phyloP scores from a whole-genome alignment of 2,329 filamentous ascomycete species.

The Stachybotrys elegans region DNA sequence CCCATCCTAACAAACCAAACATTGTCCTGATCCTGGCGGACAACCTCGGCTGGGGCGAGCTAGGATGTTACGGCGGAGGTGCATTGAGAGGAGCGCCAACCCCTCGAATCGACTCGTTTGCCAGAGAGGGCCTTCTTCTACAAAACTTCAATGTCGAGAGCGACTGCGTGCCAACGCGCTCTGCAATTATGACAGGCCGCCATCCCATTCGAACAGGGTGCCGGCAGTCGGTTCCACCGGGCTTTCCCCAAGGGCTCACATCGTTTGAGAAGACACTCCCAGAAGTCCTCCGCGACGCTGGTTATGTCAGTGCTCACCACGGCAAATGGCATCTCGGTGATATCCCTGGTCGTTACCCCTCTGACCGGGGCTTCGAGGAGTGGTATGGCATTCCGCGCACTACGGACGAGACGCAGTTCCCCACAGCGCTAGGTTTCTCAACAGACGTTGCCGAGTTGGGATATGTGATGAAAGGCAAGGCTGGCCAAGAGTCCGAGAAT shows the following conservation, averaged over 20 bases:
- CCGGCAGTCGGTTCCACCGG: constrained; percentile 25
- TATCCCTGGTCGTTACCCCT: constrained; percentile 26
- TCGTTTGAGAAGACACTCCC: constrained; percentile 25
- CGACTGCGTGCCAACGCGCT: constrained; percentile 28
- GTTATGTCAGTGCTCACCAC: constrained; percentile 25
- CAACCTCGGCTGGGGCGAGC: constrained; percentile 31
- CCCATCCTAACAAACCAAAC: constrained; percentile 18
- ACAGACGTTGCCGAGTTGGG: constrained; percentile 26
- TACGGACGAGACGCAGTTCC: constrained; percentile 30
- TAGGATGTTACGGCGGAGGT: constrained; percentile 28
- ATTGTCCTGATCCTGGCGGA: constrained; percentile 28
- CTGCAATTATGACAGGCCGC: constrained; percentile 28
- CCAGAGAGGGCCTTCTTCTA: constrained; percentile 23
- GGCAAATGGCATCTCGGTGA: constrained; percentile 32
- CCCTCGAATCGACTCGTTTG: constrained; percentile 25
- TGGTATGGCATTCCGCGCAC: constrained; percentile 31
- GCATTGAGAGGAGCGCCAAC: constrained; percentile 25
- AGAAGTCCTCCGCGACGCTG: constrained; percentile 20
- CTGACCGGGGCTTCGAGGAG: constrained; percentile 29
- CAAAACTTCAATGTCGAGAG: constrained; percentile 34
- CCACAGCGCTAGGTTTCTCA: constrained; percentile 22
- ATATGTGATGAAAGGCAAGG: constrained; percentile 26
- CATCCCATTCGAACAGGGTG: constrained; percentile 29
- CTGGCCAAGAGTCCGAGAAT: constrained; percentile 20
- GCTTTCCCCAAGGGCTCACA: constrained; percentile 26